phyloP scores from a whole-genome alignment of 2,329 filamentous ascomycete species.

The Elsinoe batatas region DNA sequence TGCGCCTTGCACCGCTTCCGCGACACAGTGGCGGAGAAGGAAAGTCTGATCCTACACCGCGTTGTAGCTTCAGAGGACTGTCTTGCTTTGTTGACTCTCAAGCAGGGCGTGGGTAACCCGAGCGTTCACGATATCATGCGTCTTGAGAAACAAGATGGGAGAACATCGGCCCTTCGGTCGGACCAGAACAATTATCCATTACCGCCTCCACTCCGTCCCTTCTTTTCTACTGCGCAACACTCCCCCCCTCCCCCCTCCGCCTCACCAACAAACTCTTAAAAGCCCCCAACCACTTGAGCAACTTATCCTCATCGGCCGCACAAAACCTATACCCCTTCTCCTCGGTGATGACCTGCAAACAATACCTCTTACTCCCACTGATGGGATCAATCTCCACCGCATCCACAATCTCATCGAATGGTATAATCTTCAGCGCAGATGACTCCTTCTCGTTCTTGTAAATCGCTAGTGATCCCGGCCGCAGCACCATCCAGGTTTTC shows the following conservation, averaged over 20 bases:
- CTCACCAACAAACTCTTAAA: conserved; percentile 78
- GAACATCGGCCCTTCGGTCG: no score
- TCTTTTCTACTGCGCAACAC: neutral
- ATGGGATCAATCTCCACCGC: conserved; percentile 87
- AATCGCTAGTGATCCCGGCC: conserved; percentile 71
- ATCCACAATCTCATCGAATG: conserved; percentile 70
- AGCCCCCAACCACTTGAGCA: conserved; percentile 78
- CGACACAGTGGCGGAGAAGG: no score
- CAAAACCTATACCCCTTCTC: conserved; percentile 54
- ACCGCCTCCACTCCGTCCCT: no score
- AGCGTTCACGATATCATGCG: no score
- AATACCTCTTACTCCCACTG: conserved; percentile 73
- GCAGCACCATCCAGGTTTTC: conserved; percentile 83
- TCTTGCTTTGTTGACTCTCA: no score
- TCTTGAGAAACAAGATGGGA: no score
- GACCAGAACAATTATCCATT: no score
- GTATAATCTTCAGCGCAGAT: conserved; percentile 70
- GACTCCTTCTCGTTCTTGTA: conserved; percentile 94
- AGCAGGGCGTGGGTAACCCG: no score
- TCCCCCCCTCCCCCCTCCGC: conserved; percentile 44
- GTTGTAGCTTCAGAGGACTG: no score
- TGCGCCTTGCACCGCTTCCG: no score
- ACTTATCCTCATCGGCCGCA: conserved; percentile 64
- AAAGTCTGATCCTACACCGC: no score
- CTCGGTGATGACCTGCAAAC: conserved; percentile 87